These are phyloP conservation scores for Fusarium sp. DNA, from an alignment of 2,329 filamentous ascomycete genomes.

Conservation along the genomic window DNA sequence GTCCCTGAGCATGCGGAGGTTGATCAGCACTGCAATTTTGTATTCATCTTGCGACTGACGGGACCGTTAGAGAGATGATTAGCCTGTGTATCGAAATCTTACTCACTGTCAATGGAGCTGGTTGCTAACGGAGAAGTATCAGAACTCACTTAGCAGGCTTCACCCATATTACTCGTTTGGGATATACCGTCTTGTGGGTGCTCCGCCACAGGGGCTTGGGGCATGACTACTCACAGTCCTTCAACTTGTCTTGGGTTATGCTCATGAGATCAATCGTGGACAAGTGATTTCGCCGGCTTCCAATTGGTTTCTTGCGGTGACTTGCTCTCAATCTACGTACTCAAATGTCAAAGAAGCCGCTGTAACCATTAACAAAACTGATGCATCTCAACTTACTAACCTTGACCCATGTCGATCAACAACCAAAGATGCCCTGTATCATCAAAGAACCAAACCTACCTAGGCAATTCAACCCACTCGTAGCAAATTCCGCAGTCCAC, in stretches of 20 bases:
- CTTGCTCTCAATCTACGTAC: constrained; percentile 10
- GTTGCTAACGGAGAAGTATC: constrained; percentile 24
- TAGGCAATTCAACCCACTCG: not conserved
- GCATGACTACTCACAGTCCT: not conserved
- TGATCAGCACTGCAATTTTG: constrained; percentile 30
- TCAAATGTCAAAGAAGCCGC: constrained; percentile 9
- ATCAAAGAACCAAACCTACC: constrained; percentile 1
- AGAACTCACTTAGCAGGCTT: constrained; percentile 28
- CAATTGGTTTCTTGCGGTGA: constrained; percentile 28
- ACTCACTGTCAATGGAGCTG: not conserved
- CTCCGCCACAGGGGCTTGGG: constrained; percentile 34
- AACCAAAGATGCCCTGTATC: constrained; percentile 1
- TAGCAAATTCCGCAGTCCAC: not conserved
- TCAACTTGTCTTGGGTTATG: constrained; percentile 23
- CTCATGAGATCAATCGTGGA: constrained; percentile 17
- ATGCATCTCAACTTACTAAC: constrained; percentile 13
- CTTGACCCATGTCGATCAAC: constrained; percentile 25
- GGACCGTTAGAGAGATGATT: constrained; percentile 1
- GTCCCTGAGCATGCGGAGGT: constrained; percentile 10
- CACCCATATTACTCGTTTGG: constrained; percentile 25
- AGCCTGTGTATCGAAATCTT: constrained; percentile 27
- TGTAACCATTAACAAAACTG: constrained; percentile 32
- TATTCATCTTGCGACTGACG: constrained; percentile 8
- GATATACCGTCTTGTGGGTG: constrained; percentile 30
- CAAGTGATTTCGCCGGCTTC: constrained; percentile 9